Percentiles rank a stretch among this genome's conserved stretches.
phyloP scores from a whole-genome alignment of 345 rosid species.

The Rhodamnia rubescens region DNA sequence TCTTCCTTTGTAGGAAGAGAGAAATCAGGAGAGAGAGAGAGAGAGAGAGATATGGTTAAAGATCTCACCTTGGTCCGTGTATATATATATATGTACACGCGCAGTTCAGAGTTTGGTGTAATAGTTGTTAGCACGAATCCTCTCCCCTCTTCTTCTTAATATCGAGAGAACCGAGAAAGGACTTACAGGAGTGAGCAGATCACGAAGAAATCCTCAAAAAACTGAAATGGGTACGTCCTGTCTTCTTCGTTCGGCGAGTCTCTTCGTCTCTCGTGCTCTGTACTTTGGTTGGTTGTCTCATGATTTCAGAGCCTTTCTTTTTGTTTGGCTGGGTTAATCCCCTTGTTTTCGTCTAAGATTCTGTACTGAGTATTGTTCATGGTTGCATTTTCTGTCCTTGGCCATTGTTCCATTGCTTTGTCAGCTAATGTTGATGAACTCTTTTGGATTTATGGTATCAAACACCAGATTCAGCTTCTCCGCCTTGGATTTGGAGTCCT shows the following conservation, averaged over 20 bases:
- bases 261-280: slow-evolving; percentile 4
- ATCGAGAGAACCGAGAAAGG: slow-evolving; percentile 11
- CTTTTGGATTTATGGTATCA: neutral
- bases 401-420: neutral
- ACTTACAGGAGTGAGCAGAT: neutral
- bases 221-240: slow-evolving; percentile 41
- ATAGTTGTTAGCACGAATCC: neutral
- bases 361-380: neutral
- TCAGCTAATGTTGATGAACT: neutral
- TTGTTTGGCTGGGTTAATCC: neutral
- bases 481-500: neutral
- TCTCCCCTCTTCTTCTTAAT: neutral
- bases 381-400: neutral
- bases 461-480: neutral
- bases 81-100: neutral
- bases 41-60: neutral
- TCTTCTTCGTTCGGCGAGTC: neutral
- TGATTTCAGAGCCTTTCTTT: slow-evolving; percentile 3
- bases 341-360: neutral
- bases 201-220: slow-evolving; percentile 8
- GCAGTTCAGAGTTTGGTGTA: neutral
- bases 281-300: slow-evolving; percentile 1
- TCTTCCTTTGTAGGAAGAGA: neutral
- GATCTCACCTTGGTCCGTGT: slow-evolving; percentile 8
- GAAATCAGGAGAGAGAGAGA: slow-evolving; percentile 3